A percentile compares a stretch with the other conserved stretches of the same genome.
Conservation (phyloP, 2,329 filamentous ascomycete species). For the Lizonia empirigonia region DNA sequence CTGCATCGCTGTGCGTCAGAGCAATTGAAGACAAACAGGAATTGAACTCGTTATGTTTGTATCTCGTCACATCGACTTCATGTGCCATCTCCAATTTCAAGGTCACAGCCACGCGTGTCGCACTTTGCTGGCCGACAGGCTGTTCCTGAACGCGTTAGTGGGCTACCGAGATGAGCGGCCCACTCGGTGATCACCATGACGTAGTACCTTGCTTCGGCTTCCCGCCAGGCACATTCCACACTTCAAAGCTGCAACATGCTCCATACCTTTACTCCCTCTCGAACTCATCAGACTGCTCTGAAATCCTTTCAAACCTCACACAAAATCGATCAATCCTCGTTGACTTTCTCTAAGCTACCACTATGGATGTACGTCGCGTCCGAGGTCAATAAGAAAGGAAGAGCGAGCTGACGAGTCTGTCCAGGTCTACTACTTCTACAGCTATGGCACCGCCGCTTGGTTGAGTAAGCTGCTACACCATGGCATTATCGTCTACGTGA, state of each 20-base stretch:
- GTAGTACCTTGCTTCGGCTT: slow-evolving; percentile 2
- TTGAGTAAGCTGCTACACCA: slow-evolving; percentile 29
- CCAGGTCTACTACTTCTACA: slow-evolving; percentile 53
- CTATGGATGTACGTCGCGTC: slow-evolving; percentile 14
- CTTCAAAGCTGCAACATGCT: slow-evolving; percentile 6
- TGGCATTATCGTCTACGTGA: not conserved
- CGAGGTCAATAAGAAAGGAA: not conserved
- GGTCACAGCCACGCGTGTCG: slow-evolving; percentile 8
- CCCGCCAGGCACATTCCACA: slow-evolving; percentile 11
- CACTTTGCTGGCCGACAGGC: not conserved
- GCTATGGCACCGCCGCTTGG: slow-evolving; percentile 52
- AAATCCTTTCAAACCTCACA: not conserved
- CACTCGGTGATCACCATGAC: slow-evolving; percentile 9
- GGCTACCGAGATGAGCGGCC: slow-evolving; percentile 1
- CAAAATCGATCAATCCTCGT: not conserved
- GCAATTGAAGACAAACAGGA: not conserved
- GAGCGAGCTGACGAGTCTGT: slow-evolving; percentile 21
- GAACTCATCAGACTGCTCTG: not conserved
- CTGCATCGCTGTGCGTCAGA: not conserved
- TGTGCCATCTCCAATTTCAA: slow-evolving; percentile 4
- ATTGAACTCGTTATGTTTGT: not conserved
- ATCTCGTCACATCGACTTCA: slow-evolving; percentile 7
- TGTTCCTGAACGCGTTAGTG: not conserved
- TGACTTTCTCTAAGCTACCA: not conserved
- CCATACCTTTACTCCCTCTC: not conserved